Evolutionary conservation across 78 protist genomes (phyloP), one percentile per base, ranked within the genome.

Genomic region (Cavenderia fasciculata): DNA sequence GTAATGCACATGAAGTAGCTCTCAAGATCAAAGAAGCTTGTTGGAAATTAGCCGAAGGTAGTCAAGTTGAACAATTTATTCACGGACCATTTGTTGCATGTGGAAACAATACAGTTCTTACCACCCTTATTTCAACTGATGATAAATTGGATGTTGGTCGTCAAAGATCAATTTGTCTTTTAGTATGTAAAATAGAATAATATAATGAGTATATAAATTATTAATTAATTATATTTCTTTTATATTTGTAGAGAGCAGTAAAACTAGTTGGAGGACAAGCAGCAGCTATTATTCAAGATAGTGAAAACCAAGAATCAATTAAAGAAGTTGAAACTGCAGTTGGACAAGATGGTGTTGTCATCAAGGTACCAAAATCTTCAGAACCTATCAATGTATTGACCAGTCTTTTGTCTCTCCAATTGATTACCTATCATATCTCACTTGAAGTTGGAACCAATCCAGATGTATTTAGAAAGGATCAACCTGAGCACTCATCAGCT

Each of bases 61-160:
- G 14, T n/a, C 41, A 79, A 19, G 0, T 68, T 29, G 89, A 79
- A 68, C 62, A 46, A 43, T 79, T 52, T 16, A 29, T 79, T 10
- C 89, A 79, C 40, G 89, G 89, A 18, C 89, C 89, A 51, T 79
- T 79, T 46, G 74, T 79, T 16, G 65, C 78, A 0, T 29, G 51
- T 18, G 63, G 43, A 41, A 1, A 12, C 2, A 52, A 47, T 0
- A 68, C 89, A 11, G 10, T n/a, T 18, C 11, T 54, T 5, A 79
- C 89, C 11, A 23, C 61, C 59, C 23, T 79, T 3, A 56, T 79
- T 6, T 43, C 61, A 1, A 8, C 19, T 7, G 46, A 40, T 40
- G 54, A 65, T 52, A 34, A 43, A 66, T 12, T 43, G 2, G 36
- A 27, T n/a, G 14, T 33, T 49, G 43, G 46, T 47, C 27, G 16